Base-by-base conservation (phyloP, 106 monocot species). In the Dendrobium nobile region DNA sequence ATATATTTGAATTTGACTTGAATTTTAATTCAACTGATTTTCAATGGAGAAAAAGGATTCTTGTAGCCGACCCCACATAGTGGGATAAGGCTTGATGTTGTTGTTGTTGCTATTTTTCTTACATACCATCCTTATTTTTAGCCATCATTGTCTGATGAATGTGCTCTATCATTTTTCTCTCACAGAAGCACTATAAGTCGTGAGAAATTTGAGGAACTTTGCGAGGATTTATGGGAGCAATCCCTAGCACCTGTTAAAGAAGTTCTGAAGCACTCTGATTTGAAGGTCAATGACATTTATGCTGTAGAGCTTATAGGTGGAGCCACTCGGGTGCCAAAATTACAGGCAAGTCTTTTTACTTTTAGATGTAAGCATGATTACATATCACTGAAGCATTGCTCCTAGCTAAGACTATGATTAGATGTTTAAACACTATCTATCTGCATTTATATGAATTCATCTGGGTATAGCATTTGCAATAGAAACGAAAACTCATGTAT, bases 221-320 rank as follows among this genome's bases (percentile, higher is more conserved):
- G 99, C 87, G 86, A 78, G 7, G 93, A 99, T 73, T 79, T 99
- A 26, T 95, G 95, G 91, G 95, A 93, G 15, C 45, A 85, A 16
- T 86, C 95, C 72, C 85, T 99, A 55, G 77, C 85, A 80, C 99
- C 99, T 80, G 9, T 99, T n/a, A 89, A 91, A 83, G 95, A 95
- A 86, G 80, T 93, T 41, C 74, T 99, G 9, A 83, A 82, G 64
- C 68, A 91, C 80, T 93, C 99, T 47, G 88, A 86, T 64, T 77
- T 95, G 75, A 95, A 86, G 72, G 37, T 87, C 47, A 93, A 90
- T 73, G 93, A 99, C 64, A 79, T 99, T 67, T 89, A 91, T 85
- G 95, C 99, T n/a, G 91, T 99, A 41, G 99, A 99, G 75, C 83
- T 99, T n/a, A 95, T 99, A 45, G 99, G 99, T 81, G 99, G 99